Evolutionary conservation across 1,284 basidiomycete genomes (phyloP), one percentile per base, ranked within the genome.

Genomic region (Calocybe gambosa): DNA sequence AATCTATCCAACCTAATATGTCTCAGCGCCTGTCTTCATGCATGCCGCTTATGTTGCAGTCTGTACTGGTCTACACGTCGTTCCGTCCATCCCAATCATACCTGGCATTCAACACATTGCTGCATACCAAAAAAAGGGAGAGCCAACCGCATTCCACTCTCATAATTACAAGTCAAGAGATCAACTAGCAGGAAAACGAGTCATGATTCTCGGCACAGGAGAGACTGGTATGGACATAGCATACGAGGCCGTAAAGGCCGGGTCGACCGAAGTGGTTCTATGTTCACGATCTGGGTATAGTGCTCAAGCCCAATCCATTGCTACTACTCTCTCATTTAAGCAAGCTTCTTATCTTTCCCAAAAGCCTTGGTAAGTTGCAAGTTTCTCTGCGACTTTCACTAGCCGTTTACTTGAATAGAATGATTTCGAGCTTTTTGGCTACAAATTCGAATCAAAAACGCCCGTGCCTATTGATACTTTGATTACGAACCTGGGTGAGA

Each of bases 211-310:
- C 19, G 80, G 80, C 0, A 73, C 71, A 2, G 82, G 82, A 0
- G 82, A 85, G 60, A 85, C 82, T 3, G 80, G 79, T 1, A 80
- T 82, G 78, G 81, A 85, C 56, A 63, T 85, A 31, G 77, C 74
- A 29, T 73, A 73, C 49, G 69, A 71, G 52, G 61, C 68, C 18
- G 73, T 77, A 21, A 76, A 81, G 53, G 73, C 73, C 1, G 69
- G 70, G 5, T 77, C 80, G 2, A 68, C 69, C 47, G 71, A 79
- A 55, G 77, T 78, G 0, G 70, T 76, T 26, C 62, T 85, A 37
- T 80, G 77, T 50, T 73, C 78, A 18, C 63, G 80, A 38, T 65
- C 67, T 9, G 71, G 69, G 69, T 69, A 51, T 35, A 13, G 36
- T 31, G 55, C 43, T n/a, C 20, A 15, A 23, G 34, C 7, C 34